Base-by-base conservation (phyloP, 176 grass and related monocot species). In the Stipa capillata region DNA sequence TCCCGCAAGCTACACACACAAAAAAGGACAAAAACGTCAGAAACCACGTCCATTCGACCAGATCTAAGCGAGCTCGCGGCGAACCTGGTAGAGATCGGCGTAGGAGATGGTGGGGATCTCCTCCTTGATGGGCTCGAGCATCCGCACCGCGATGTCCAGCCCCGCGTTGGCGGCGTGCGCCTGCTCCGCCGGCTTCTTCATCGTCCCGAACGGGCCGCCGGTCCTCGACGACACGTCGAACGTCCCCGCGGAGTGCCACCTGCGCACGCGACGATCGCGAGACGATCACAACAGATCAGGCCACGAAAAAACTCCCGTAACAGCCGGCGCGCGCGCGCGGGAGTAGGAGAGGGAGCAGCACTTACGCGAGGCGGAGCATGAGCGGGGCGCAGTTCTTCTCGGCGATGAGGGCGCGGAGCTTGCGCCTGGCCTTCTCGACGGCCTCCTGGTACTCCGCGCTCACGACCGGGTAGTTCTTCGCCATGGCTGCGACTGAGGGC, bases 161-260 rank as follows among this genome's bases (percentile, higher is more conserved):
- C 92, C 92, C 13, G 81, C 90, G 84, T 99, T 99, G 29, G 97
- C 97, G 63, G 41, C 90, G 52, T 99, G 92, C 32, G 90, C 84
- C 17, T 31, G 81, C 76, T 99, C 97, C 0, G 72, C 76, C 17
- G 79, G 56, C 25, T 63, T 58, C 81, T 84, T 93, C 84, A 99
- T 91, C 74, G 97, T 99, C 32, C 97, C 92, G 84, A 91, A 99
- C 27, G 97, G 97, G 0, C 92, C 97, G 1, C 97, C 92, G 0
- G 92, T 96, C 86, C 76, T 99, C 5, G 85, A 31, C 18, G 76
- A 87, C 82, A 91, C 85, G 27, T 99, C 92, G 71, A 85, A 99
- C 24, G 97, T 99, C 65, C 97, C 92, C 20, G 92, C 97, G 8
- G 92, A 96, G 92, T 95, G 97, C 97, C 97, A 99, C 72, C 97